Evolutionary conservation across 2,329 filamentous ascomycete genomes (phyloP).

Genomic region (Trichoderma asperellum): DNA sequence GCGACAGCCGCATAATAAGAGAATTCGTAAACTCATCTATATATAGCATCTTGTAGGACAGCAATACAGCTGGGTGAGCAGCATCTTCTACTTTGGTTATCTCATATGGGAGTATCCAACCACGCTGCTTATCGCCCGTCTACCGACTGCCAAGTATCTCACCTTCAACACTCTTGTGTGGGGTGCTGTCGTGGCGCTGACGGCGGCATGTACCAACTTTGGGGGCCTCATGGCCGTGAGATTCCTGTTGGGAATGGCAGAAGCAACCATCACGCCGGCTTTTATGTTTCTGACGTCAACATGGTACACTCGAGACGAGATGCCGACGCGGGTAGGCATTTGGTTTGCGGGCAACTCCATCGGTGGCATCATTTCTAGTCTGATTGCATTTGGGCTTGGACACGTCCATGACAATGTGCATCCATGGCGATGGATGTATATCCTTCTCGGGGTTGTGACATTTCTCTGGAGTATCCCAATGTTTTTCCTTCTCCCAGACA

Average conservation of each 20-base stretch:
- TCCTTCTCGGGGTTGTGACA: slow-evolving; percentile 56
- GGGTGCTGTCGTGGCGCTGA: slow-evolving; percentile 50
- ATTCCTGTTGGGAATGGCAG: slow-evolving; percentile 57
- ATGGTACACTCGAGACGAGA: slow-evolving; percentile 53
- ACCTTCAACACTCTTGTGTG: slow-evolving; percentile 52
- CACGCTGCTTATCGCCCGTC: slow-evolving; percentile 50
- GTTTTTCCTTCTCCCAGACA: slow-evolving; percentile 55
- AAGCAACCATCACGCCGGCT: slow-evolving; percentile 57
- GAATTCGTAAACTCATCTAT: slow-evolving; percentile 16
- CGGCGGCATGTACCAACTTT: slow-evolving; percentile 51
- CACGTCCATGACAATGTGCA: slow-evolving; percentile 53
- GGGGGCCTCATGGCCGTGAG: slow-evolving; percentile 53
- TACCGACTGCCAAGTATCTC: slow-evolving; percentile 53
- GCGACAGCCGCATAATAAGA: not conserved
- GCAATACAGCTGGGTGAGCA: slow-evolving; percentile 68
- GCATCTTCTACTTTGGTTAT: slow-evolving; percentile 50
- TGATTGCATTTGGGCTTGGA: slow-evolving; percentile 60
- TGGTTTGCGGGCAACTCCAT: slow-evolving; percentile 60
- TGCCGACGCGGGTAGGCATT: slow-evolving; percentile 57
- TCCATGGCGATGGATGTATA: slow-evolving; percentile 63
- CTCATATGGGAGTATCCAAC: slow-evolving; percentile 55
- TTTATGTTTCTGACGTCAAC: slow-evolving; percentile 58
- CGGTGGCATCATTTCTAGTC: slow-evolving; percentile 52
- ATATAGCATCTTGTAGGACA: slow-evolving; percentile 38
- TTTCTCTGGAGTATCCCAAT: slow-evolving; percentile 56